Evolutionary conservation across 2,329 filamentous ascomycete genomes (phyloP), one percentile per base, ranked within the genome.

Genomic region (Pezicula carpinea): DNA sequence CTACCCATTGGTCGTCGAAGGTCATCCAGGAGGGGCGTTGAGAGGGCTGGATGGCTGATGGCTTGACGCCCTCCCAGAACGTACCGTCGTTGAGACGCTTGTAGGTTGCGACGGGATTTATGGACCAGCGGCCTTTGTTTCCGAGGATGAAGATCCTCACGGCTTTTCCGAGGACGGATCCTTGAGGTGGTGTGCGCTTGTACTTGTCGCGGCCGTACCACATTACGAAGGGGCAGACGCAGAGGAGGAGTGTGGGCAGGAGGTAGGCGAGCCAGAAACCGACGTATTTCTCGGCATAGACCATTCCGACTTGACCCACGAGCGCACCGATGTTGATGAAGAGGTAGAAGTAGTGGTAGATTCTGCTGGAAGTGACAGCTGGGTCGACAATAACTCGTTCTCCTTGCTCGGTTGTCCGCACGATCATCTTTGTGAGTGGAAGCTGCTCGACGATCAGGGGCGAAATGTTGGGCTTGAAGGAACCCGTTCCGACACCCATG

Each of bases 1-100:
- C 86, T 29, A 92, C 87, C 86, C 87, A 92, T 44, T 80, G 79
- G 56, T 92, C 88, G 52, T 92, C 87, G 56, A 89, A 90, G 0
- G 82, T 86, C 83, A 91, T 90, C 85, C 85, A 91, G 0, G 46
- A 34, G 0, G 86, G 86, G 46, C 82, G 81, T 53, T 73, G 63
- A 1, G 64, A 65, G 32, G 74, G 68, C 8, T 75, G 68, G 5
- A 88, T 72, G 31, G 72, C 69, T 8, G 80, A 85, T 3, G 86
- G 86, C 68, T 87, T 87, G 50, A 81, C 80, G 4, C 71, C 61
- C 21, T 88, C 80, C 81, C 85, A 89, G 67, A 87, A 81, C 5
- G 66, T 66, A 3, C 69, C 68, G 45, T 67, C 65, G 49, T 74
- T 69, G 52, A 79, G 67, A 56, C 76, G 76, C 58, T 69, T 74